phyloP scores from a whole-genome alignment of 495 filamentous ascomycete species.

The Filosporella fistucella region DNA sequence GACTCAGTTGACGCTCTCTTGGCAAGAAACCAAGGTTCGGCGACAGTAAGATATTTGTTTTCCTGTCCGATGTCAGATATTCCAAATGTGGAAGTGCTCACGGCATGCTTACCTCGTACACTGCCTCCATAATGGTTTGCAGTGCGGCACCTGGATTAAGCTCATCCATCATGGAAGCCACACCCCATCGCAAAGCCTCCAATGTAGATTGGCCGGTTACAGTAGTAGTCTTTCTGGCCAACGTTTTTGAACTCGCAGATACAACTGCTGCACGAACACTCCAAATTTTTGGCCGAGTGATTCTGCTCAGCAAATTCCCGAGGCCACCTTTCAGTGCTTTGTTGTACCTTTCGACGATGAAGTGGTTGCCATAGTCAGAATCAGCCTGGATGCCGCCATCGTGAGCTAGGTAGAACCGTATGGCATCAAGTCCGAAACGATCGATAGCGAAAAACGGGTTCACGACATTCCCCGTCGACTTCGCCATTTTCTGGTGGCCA shows the following conservation, averaged over 20 bases:
- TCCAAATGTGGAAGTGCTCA: background rate
- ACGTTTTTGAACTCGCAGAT: conserved; percentile 25
- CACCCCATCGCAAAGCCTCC: conserved; percentile 34
- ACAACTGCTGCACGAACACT: conserved; percentile 52
- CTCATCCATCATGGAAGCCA: conserved; percentile 55
- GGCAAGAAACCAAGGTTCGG: conserved; percentile 50
- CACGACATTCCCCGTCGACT: conserved; percentile 89
- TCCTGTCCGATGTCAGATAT: conserved; percentile 43
- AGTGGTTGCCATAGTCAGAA: conserved; percentile 75
- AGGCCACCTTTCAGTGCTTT: conserved; percentile 67
- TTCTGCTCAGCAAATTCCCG: conserved; percentile 72
- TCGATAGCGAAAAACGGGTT: conserved; percentile 92
- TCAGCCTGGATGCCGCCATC: conserved; percentile 73
- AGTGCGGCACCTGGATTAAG: conserved; percentile 62
- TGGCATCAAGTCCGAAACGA: conserved; percentile 78
- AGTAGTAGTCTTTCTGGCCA: conserved; percentile 22
- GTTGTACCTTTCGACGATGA: conserved; percentile 73
- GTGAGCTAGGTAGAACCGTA: conserved; percentile 82
- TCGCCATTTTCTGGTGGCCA: conserved; percentile 87
- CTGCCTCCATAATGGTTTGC: conserved; percentile 56
- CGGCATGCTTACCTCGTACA: conserved; percentile 44
- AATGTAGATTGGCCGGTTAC: conserved; percentile 5
- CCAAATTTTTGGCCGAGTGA: conserved; percentile 64
- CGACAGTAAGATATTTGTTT: conserved; percentile 61
- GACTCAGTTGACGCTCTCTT: too few species aligned